A percentile compares a stretch with the other conserved stretches of the same genome.
phyloP scores from a whole-genome alignment of 371 early-diverging fungal species.

The Mucor saturninus region DNA sequence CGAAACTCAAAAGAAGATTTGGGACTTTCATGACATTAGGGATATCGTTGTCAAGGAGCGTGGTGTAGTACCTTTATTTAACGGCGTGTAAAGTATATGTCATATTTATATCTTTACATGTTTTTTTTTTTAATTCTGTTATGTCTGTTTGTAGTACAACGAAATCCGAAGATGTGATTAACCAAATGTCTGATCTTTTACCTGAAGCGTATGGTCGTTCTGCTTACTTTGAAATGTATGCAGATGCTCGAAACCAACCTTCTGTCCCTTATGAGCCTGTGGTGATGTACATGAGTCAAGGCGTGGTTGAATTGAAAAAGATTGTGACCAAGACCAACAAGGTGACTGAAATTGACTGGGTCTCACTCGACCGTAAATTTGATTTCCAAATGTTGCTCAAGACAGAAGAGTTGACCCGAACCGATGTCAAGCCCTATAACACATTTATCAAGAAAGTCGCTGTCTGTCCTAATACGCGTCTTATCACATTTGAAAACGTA shows the following conservation, averaged over 20 bases:
- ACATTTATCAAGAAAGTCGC: slow-evolving; percentile 55
- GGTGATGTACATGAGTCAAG: slow-evolving; percentile 44
- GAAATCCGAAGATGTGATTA: slow-evolving; percentile 27
- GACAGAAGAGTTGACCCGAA: slow-evolving; percentile 37
- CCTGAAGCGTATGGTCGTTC: slow-evolving; percentile 26
- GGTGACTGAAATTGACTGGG: slow-evolving; percentile 54
- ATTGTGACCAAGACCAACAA: slow-evolving; percentile 32
- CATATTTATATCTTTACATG: no score
- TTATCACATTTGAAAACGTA: slow-evolving; percentile 53
- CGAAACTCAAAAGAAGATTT: slow-evolving; percentile 35
- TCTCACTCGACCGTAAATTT: slow-evolving; percentile 48
- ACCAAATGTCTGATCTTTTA: slow-evolving; percentile 31
- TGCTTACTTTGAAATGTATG: slow-evolving; percentile 51
- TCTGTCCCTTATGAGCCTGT: slow-evolving; percentile 41
- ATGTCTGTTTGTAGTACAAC: slow-evolving; percentile 22
- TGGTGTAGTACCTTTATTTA: slow-evolving; percentile 41
- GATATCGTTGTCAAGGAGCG: slow-evolving; percentile 45
- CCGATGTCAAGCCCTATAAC: slow-evolving; percentile 52
- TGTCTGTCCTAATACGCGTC: slow-evolving; percentile 32
- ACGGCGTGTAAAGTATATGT: slow-evolving; percentile 17
- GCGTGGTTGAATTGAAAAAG: slow-evolving; percentile 48
- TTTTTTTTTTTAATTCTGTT: no score
- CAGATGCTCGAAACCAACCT: slow-evolving; percentile 51
- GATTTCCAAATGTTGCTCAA: slow-evolving; percentile 51
- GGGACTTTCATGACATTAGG: slow-evolving; percentile 50